Base-by-base conservation (phyloP, 441 rosid species). In the Gossypium armourianum region DNA sequence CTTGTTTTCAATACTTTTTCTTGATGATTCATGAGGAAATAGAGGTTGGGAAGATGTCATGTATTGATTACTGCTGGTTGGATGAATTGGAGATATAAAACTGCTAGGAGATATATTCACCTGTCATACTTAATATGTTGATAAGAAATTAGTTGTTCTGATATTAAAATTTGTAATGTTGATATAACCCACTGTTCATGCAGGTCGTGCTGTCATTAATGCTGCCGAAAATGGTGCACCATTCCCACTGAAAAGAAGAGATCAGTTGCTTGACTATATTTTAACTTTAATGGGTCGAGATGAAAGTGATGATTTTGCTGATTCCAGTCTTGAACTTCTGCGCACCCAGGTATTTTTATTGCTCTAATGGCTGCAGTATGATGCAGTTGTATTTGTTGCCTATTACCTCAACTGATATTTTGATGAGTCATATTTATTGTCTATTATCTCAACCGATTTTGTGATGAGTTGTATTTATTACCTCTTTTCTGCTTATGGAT, bases 211-310 rank as follows among this genome's bases (percentile, higher is more conserved):
- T 84, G 99, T 94, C 82, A 92, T 92, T 72, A 92, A 86, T 83
- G 97, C 97, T 64, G 85, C 99, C 1, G 96, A 92, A 84, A 88
- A 80, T 76, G 99, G 97, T 63, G 87, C 91, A 64, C 78, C 86
- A 72, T 95, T 95, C 80, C 97, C 98, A 16, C 75, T 95, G 76
- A 89, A 92, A 85, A 88, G 81, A 80, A 88, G 99, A 79, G 99
- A 95, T 73, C 80, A 68, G 75, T 72, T 95, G 80, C 97, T 95
- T 70, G 97, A 95, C 79, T 95, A 86, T 79, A 86, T 89, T 79
- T 80, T 95, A 79, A 95, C 99, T 69, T 83, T 95, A 81, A 95
- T 95, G 99, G 99, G 99, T 52, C 81, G 91, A 73, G 97, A 95
- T 80, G 92, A 90, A 63, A 83, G 75, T 77, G 93, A 92, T 76